Percentiles rank a stretch among this genome's conserved stretches.
phyloP scores from a whole-genome alignment of 495 filamentous ascomycete genomes.

The Aspergillus diversus region DNA sequence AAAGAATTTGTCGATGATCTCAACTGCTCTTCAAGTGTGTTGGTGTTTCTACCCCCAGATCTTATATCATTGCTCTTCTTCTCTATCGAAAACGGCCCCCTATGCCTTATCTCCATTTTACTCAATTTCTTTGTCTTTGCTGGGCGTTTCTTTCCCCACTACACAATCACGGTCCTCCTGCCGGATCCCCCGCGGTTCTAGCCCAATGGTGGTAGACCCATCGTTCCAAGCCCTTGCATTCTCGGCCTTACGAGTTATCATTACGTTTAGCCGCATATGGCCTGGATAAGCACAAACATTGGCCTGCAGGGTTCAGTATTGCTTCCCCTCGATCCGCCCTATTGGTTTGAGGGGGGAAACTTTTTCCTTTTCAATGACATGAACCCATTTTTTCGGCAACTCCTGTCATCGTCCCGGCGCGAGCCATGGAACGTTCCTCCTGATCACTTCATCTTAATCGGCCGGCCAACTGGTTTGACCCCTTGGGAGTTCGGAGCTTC shows the following conservation, averaged over 20 bases:
- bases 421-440: constrained; percentile 1
- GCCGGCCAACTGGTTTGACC: no score
- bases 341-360: not conserved
- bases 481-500: not conserved
- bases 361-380: not conserved
- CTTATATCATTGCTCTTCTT: not conserved
- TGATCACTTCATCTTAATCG: no score
- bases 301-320: not conserved
- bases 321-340: not conserved
- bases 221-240: constrained; percentile 6
- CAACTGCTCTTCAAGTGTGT: no score
- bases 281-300: constrained; percentile 1
- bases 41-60: not conserved
- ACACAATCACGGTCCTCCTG: not conserved
- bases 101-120: not conserved
- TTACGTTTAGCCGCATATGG: constrained; percentile 10
- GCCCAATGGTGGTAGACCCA: not conserved
- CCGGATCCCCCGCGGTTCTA: constrained; percentile 12
- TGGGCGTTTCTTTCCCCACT: not conserved
- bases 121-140: not conserved
- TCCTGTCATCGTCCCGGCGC: not conserved
- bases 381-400: not conserved
- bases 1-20: not conserved
- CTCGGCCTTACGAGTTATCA: constrained; percentile 5
- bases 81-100: not conserved